A percentile compares a stretch with the other conserved stretches of the same genome.
These are phyloP conservation scores for Cystobasidium tubakii DNA, from an alignment of 768 basidiomycete genomes.

Conservation along the genomic window DNA sequence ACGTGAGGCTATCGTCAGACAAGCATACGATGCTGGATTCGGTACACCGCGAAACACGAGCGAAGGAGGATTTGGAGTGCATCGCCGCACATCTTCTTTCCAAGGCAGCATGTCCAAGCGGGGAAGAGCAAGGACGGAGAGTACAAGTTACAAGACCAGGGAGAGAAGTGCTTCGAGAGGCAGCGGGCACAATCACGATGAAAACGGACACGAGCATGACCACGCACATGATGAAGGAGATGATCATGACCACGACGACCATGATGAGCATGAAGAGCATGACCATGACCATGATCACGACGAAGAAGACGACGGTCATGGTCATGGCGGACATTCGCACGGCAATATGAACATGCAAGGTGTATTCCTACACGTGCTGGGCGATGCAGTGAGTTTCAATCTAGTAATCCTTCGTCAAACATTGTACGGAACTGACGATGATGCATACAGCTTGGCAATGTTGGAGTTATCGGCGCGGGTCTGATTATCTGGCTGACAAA, in stretches of 20 bases:
- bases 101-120: not conserved
- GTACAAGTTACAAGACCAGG: not conserved
- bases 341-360: conserved; percentile 99
- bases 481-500: conserved; percentile 84
- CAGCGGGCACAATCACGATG: conserved; percentile 12
- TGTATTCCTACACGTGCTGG: conserved; percentile 84
- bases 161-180: conserved; percentile 18
- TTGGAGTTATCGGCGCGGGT: conserved; percentile 92
- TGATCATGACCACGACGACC: conserved; percentile 26
- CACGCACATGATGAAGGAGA: conserved; percentile 46
- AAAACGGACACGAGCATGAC: conserved; percentile 26
- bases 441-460: conserved; percentile 65
- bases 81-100: conserved; percentile 13
- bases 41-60: conserved; percentile 29
- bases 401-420: too few relatives aligned
- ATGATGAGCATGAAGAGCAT: conserved; percentile 52
- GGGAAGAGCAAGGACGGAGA: conserved; percentile 1
- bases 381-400: conserved; percentile 64
- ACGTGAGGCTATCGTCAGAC: conserved; percentile 58
- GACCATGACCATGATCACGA: conserved; percentile 33
- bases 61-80: conserved; percentile 18
- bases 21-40: conserved; percentile 67
- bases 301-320: conserved; percentile 36
- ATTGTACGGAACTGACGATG: conserved; percentile 15
- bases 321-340: conserved; percentile 46